Evolutionary conservation across 164 flowering plant species (phyloP), one percentile per base, ranked within the genome.

Genomic region (Warburgia ugandensis): DNA sequence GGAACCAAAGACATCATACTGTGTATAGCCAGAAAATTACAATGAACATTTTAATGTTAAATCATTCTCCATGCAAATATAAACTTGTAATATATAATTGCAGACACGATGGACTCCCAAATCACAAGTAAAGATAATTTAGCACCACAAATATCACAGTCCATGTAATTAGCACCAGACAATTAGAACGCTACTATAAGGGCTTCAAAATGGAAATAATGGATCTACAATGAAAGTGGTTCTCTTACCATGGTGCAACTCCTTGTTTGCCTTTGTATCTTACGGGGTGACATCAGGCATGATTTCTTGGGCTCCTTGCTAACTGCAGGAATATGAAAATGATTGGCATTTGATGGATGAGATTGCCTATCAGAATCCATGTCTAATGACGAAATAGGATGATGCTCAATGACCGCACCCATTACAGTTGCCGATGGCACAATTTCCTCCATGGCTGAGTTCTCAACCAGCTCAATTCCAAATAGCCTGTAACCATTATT

Each of bases 171-270:
- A n/a, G n/a, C n/a, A n/a, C n/a, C n/a, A n/a, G n/a, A n/a, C n/a
- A n/a, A n/a, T n/a, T n/a, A n/a, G n/a, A 33, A 33, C 14, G 33
- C 14, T 10, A 33, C 14, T 33, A 11, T 33, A 33, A 33, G 0
- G 14, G 37, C 37, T 33, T 33, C 14, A 33, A 33, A 33, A 33
- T 10, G 37, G 9, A n/a, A n/a, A 33, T 11, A 33, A 26, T 5
- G 28, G 26, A 41, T 35, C 30, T 21, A n/a, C n/a, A n/a, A n/a
- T n/a, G n/a, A n/a, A n/a, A n/a, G n/a, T n/a, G n/a, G n/a, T 1
- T 43, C 14, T 19, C 14, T 19, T 70, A 90, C 97, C 94, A 86
- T 90, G 8, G 91, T 90, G 61, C 95, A 86, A 58, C 88, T 86
- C 30, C 97, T 75, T 14, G 61, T 68, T 66, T 83, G 97, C 64